Conservation (phyloP, 139 green algal genomes). For the Ettlia oleoabundans region DNA sequence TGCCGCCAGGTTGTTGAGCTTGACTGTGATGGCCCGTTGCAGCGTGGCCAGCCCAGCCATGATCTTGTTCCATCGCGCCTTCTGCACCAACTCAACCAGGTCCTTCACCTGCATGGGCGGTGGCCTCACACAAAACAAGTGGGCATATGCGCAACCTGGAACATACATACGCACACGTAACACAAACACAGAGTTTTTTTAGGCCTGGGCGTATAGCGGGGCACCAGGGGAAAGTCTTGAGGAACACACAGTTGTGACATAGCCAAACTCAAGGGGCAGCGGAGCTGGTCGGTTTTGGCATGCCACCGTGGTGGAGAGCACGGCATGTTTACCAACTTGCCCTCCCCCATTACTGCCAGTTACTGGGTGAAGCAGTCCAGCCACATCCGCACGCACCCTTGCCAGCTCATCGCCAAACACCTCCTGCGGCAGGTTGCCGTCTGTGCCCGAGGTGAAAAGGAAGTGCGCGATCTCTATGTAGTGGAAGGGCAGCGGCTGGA, state of each 20-base stretch:
- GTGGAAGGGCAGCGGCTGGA: slow-evolving; percentile 82
- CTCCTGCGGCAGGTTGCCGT: slow-evolving; percentile 45
- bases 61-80: slow-evolving; percentile 84
- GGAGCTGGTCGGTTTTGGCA: too few relatives aligned
- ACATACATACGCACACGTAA: too few relatives aligned
- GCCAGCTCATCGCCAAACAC: slow-evolving; percentile 46
- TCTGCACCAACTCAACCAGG: slow-evolving; percentile 75
- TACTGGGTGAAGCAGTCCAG: too few relatives aligned
- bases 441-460: slow-evolving; percentile 45
- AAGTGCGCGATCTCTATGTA: slow-evolving; percentile 69
- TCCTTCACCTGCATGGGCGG: slow-evolving; percentile 58
- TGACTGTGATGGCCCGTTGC: slow-evolving; percentile 74
- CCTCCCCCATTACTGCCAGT: too few relatives aligned
- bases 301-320: too few relatives aligned
- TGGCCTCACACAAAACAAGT: neutral
- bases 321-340: too few relatives aligned
- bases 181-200: too few relatives aligned
- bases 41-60: slow-evolving; percentile 75
- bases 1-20: slow-evolving; percentile 85
- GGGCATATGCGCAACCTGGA: too few relatives aligned
- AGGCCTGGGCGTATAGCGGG: too few relatives aligned
- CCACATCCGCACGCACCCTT: slow-evolving; percentile 7
- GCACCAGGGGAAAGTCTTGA: too few relatives aligned
- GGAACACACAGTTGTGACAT: too few relatives aligned
- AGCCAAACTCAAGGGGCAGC: too few relatives aligned